Evolutionary conservation across 352 stramenopile genomes (phyloP).

Genomic region (Pythium oligandrum): DNA sequence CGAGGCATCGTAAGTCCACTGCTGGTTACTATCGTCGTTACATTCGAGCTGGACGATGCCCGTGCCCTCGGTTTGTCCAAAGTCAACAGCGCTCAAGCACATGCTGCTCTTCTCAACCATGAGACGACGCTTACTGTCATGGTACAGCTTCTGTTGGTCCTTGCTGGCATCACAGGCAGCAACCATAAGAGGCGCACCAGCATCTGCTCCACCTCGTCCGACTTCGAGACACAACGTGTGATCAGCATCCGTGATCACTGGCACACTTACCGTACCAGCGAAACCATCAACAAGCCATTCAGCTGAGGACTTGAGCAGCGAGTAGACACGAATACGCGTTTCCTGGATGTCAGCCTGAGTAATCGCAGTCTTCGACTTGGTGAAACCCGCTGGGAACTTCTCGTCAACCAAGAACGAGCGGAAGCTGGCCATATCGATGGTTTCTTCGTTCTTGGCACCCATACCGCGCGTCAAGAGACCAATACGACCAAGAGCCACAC

Average conservation of each 20-base stretch:
- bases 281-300: constrained; percentile 11
- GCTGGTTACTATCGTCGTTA: constrained; percentile 11
- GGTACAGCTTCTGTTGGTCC: constrained; percentile 1
- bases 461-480: constrained; percentile 7
- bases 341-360: constrained; percentile 14
- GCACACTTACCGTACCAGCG: not conserved
- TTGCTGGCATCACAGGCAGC: not conserved
- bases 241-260: constrained; percentile 1
- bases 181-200: not conserved
- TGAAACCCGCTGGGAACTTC: constrained; percentile 20
- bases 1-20: constrained; percentile 12
- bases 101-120: constrained; percentile 3
- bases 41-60: constrained; percentile 9
- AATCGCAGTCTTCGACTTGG: constrained; percentile 9
- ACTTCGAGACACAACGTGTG: constrained; percentile 8
- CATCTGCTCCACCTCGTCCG: not conserved
- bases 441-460: constrained; percentile 7
- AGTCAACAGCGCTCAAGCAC: constrained; percentile 1
- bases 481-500: constrained; percentile 3
- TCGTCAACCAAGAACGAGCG: constrained; percentile 31
- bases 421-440: constrained; percentile 11
- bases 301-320: constrained; percentile 4
- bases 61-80: not conserved
- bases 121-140: constrained; percentile 7
- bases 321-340: constrained; percentile 5